These are phyloP conservation scores for Parastagonospora avenae DNA, from an alignment of 2,329 filamentous ascomycete species.

Conservation along the genomic window DNA sequence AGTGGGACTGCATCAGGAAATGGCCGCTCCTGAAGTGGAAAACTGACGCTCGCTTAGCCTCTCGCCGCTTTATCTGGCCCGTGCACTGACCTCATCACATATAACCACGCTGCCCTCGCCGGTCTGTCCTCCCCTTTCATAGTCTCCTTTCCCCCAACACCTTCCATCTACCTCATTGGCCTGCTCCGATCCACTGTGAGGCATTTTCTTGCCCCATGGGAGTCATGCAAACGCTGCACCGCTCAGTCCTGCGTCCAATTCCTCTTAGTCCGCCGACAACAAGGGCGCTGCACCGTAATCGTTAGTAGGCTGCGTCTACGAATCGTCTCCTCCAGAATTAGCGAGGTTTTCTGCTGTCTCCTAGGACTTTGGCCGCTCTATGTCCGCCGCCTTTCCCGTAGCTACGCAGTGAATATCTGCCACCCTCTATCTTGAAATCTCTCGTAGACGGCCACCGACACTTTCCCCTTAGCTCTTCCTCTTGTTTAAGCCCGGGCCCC, in stretches of 20 bases:
- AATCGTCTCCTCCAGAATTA: not conserved
- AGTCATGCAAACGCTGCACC: conserved; percentile 16
- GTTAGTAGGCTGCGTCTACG: not conserved
- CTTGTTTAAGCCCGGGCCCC: not conserved
- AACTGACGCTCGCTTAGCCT: conserved; percentile 22
- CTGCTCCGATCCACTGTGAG: conserved; percentile 12
- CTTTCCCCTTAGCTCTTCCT: not conserved
- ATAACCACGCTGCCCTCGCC: conserved; percentile 21
- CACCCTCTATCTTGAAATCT: conserved; percentile 1
- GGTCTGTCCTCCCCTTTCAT: conserved; percentile 12
- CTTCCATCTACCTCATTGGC: conserved; percentile 13
- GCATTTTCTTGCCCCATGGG: conserved; percentile 18
- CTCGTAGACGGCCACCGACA: not conserved
- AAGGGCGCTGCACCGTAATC: not conserved
- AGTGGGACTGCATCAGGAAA: conserved; percentile 24
- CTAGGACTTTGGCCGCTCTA: not conserved
- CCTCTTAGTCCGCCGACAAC: not conserved
- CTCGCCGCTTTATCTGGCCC: conserved; percentile 26
- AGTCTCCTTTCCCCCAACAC: conserved; percentile 16
- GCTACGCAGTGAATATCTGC: conserved; percentile 1
- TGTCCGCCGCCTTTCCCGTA: not conserved
- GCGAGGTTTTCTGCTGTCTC: not conserved
- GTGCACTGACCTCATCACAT: conserved; percentile 22
- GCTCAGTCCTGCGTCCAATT: conserved; percentile 3
- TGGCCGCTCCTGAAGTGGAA: conserved; percentile 20